phyloP scores from a whole-genome alignment of 495 filamentous ascomycete species.

The Penicillium coffeae region DNA sequence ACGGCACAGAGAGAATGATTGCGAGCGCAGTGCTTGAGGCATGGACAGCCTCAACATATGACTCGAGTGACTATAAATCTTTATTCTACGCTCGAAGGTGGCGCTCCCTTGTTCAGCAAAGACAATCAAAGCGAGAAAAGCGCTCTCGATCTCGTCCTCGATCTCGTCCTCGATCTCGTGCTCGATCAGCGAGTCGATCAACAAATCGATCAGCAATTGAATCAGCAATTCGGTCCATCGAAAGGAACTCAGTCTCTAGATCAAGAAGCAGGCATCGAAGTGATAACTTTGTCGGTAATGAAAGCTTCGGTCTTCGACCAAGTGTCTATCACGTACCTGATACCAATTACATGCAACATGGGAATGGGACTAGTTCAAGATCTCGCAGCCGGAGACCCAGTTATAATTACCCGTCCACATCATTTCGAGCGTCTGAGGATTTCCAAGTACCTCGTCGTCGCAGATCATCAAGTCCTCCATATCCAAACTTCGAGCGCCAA shows the following conservation, averaged over 20 bases:
- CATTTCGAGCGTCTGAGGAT: background rate
- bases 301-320: background rate
- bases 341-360: background rate
- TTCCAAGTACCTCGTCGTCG: background rate
- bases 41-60: background rate
- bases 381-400: background rate
- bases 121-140: conserved; percentile 2
- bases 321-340: background rate
- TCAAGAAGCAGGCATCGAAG: background rate
- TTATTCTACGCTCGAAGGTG: conserved; percentile 5
- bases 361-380: background rate
- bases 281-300: background rate
- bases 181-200: no score
- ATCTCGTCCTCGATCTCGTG: no score
- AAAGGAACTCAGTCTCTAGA: background rate
- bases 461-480: background rate
- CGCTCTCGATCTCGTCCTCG: background rate
- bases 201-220: no score
- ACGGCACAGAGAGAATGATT: background rate
- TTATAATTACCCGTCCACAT: background rate
- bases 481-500: background rate
- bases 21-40: conserved; percentile 1
- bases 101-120: background rate
- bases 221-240: no score
- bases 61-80: background rate